phyloP scores from a whole-genome alignment of 2,329 filamentous ascomycete genomes.

The Aspergillus persii region DNA sequence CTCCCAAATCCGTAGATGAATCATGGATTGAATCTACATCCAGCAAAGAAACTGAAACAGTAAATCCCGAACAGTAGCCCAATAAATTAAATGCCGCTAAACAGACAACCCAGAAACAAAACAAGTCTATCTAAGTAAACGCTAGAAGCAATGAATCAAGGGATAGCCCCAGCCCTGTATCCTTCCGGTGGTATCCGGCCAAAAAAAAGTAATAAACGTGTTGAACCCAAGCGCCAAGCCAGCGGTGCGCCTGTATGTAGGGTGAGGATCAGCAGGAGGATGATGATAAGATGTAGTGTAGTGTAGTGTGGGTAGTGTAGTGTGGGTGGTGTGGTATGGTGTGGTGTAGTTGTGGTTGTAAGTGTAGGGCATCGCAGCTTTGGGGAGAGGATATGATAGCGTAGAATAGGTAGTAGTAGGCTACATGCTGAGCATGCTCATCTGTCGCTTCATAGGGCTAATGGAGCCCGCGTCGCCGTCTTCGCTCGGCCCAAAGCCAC shows the following conservation, averaged over 20 bases:
- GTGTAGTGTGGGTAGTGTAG: too few species aligned
- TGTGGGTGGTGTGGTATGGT: too few species aligned
- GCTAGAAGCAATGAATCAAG: background rate
- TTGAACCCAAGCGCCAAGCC: background rate
- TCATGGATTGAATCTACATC: background rate
- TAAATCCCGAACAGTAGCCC: too few species aligned
- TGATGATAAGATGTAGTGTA: background rate
- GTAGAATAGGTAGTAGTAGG: background rate
- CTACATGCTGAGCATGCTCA: constrained; percentile 68
- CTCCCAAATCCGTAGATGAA: too few species aligned
- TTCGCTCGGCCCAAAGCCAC: constrained; percentile 59
- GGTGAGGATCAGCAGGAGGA: background rate
- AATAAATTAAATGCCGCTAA: background rate
- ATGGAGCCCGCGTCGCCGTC: constrained; percentile 58
- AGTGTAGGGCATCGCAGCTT: too few species aligned
- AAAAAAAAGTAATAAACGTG: background rate
- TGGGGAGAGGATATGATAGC: background rate
- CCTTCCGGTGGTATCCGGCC: too few species aligned
- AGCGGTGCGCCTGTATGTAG: background rate
- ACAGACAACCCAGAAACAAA: background rate
- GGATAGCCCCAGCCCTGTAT: background rate
- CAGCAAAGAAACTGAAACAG: too few species aligned
- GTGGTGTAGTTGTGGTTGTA: background rate
- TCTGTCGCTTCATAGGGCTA: constrained; percentile 68
- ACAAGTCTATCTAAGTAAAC: background rate